Evolutionary conservation across 208 protist genomes (phyloP).

Genomic region (Spongospora subterranea): DNA sequence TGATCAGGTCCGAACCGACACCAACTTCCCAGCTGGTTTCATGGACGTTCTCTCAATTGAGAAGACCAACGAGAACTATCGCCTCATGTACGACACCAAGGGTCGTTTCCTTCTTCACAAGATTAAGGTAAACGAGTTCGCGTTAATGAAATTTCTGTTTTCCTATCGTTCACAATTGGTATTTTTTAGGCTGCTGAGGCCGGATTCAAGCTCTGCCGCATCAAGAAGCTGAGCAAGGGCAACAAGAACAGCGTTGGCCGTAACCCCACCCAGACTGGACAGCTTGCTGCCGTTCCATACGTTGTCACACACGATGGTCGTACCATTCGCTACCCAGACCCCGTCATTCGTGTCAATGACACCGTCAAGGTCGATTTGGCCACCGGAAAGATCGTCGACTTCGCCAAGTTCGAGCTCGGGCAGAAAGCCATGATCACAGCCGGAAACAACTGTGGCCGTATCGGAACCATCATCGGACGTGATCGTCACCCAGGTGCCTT

Average conservation of each 20-base stretch:
- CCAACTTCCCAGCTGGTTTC: constrained; percentile 97
- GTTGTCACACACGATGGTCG: constrained; percentile 97
- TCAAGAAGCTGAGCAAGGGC: constrained; percentile 86
- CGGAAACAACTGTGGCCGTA: constrained; percentile 96
- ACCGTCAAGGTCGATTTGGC: constrained; percentile 95
- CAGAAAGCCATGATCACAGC: constrained; percentile 94
- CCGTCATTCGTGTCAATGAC: constrained; percentile 78
- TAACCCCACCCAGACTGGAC: constrained; percentile 61
- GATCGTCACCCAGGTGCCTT: constrained; percentile 93
- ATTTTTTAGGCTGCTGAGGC: constrained; percentile 61
- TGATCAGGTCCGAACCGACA: constrained; percentile 84
- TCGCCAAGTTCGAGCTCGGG: constrained; percentile 85
- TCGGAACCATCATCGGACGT: constrained; percentile 91
- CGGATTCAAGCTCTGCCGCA: constrained; percentile 94
- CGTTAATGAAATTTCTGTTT: neutral
- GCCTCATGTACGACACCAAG: constrained; percentile 98
- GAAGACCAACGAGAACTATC: constrained; percentile 97
- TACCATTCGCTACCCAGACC: constrained; percentile 98
- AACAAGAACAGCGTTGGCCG: constrained; percentile 75
- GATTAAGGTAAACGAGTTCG: constrained; percentile 88
- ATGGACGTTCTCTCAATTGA: constrained; percentile 97
- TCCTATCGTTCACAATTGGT: neutral
- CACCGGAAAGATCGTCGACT: constrained; percentile 88
- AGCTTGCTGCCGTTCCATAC: constrained; percentile 84
- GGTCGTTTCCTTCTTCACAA: constrained; percentile 95